Base-by-base conservation (phyloP, 1,284 basidiomycete genomes). In the Ustilago cynodontis region DNA sequence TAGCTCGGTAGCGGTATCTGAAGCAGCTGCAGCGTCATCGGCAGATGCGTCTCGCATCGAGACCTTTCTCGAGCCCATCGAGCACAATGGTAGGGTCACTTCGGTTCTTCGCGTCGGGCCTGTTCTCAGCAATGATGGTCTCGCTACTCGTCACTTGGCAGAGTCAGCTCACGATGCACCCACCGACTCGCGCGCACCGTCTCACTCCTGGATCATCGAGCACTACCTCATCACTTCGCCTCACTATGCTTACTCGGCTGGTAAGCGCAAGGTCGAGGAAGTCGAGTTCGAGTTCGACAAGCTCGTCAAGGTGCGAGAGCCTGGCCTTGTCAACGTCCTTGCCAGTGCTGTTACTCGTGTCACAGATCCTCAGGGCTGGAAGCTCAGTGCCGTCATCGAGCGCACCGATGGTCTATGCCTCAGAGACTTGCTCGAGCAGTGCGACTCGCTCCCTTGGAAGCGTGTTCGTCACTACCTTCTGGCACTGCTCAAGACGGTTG, bases 251-350 rank as follows among this genome's bases (percentile, higher is more conserved):
- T 71, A 69, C 22, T 71, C 60, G 28, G 64, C 66, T 22, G 85
- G 84, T 3, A 77, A 78, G 51, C 67, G 79, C 24, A 84, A 84
- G 58, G 56, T 86, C 4, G 80, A 83, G 47, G 84, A 86, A 49
- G 70, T 86, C 20, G 84, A 85, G 51, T 64, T 57, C 20, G 83
- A 84, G 47, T 67, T 86, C 13, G 76, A 76, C 20, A 71, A 71
- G 57, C 62, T 86, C 28, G 55, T 73, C 53, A 65, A 69, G 22
- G 55, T 86, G 18, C 59, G 68, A 22, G 69, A 79, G 22, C 70
- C 74, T 7, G 55, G 63, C 3, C 61, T 86, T 31, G 59, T 82
- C 61, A 80, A 77, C 22, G 62, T 86, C 10, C 61, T 83, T 4
- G 79, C 79, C 3, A 77, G 73, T 33, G 70, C 79, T 8, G 71